Percentiles rank a stretch among this genome's conserved stretches.
Conservation (phyloP, 805 yeast genomes). For the Teunomyces gatunensis region DNA sequence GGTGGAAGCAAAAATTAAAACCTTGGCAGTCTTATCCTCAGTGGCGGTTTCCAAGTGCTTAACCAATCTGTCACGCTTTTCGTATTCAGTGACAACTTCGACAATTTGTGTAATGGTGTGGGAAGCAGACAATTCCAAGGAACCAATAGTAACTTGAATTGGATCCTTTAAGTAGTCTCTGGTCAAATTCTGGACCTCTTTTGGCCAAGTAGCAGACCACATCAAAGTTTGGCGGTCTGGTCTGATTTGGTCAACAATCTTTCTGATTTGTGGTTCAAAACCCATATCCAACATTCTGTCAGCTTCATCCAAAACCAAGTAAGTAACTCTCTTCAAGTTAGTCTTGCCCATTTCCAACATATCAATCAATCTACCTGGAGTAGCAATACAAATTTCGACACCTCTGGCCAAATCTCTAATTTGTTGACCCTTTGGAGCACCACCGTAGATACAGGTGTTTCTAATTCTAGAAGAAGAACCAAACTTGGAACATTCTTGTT, state of each 20-base stretch:
- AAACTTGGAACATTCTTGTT: conserved; percentile 92
- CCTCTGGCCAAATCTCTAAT: conserved; percentile 95
- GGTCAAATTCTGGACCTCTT: conserved; percentile 91
- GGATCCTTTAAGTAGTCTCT: conserved; percentile 88
- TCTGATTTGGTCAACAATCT: conserved; percentile 95
- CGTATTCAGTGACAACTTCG: conserved; percentile 87
- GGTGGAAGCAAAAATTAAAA: conserved; percentile 90
- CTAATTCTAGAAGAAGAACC: conserved; percentile 89
- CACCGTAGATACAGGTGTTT: conserved; percentile 98
- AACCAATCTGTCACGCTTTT: conserved; percentile 86
- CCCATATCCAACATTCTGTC: conserved; percentile 99
- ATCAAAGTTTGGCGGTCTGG: conserved; percentile 98
- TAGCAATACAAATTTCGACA: conserved; percentile 93
- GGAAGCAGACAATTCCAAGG: conserved; percentile 92
- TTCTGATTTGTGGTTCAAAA: conserved; percentile 98
- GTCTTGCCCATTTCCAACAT: conserved; percentile 95
- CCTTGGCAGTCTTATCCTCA: conserved; percentile 65
- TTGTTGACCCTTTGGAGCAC: conserved; percentile 98
- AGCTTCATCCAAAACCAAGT: conserved; percentile 97
- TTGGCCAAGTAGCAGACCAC: conserved; percentile 99
- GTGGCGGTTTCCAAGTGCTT: conserved; percentile 84
- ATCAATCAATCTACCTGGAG: conserved; percentile 98
- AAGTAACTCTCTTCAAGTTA: conserved; percentile 92
- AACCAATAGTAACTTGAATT: conserved; percentile 95
- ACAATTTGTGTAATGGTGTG: conserved; percentile 93